Percentiles rank a stretch among this genome's conserved stretches.
Evolutionary conservation across 2,329 filamentous ascomycete genomes (phyloP).

Genomic region (Ophiostoma tasmaniense): DNA sequence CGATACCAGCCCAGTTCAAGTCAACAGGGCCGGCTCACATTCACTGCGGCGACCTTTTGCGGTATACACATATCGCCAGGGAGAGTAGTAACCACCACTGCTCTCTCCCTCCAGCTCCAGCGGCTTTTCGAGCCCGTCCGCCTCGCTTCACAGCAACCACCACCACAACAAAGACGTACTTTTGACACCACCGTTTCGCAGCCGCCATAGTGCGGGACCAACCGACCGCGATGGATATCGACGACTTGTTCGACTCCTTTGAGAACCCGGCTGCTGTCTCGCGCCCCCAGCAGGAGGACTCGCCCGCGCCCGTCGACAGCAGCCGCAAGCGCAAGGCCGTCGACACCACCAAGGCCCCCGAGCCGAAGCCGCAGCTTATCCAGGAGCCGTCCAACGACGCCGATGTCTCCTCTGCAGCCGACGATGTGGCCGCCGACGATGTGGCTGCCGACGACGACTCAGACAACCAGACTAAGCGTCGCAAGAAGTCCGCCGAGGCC

Average conservation of each 20-base stretch:
- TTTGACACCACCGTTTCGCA: not conserved
- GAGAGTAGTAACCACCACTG: not conserved
- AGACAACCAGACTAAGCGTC: constrained; percentile 50
- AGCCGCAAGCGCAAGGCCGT: constrained; percentile 78
- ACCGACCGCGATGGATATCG: constrained; percentile 40
- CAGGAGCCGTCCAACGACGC: constrained; percentile 31
- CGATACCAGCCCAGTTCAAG: constrained; percentile 7
- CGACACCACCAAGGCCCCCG: not conserved
- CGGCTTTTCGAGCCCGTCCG: not conserved
- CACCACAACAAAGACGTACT: constrained; percentile 1
- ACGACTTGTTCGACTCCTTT: constrained; percentile 77
- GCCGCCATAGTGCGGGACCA: not conserved
- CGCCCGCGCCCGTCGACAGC: constrained; percentile 44
- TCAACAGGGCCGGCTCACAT: constrained; percentile 4
- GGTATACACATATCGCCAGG: not conserved
- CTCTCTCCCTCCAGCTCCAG: not conserved
- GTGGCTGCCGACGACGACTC: constrained; percentile 32
- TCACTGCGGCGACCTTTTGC: not conserved
- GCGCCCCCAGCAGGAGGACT: constrained; percentile 25
- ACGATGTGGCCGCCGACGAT: constrained; percentile 30
- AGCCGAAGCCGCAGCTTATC: constrained; percentile 22
- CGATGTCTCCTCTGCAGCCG: constrained; percentile 19
- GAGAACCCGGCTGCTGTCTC: constrained; percentile 52
- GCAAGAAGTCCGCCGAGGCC: constrained; percentile 50
- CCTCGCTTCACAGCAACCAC: not conserved